phyloP scores from a whole-genome alignment of 2,329 filamentous ascomycete species.

The Rhynchosporium agropyri region DNA sequence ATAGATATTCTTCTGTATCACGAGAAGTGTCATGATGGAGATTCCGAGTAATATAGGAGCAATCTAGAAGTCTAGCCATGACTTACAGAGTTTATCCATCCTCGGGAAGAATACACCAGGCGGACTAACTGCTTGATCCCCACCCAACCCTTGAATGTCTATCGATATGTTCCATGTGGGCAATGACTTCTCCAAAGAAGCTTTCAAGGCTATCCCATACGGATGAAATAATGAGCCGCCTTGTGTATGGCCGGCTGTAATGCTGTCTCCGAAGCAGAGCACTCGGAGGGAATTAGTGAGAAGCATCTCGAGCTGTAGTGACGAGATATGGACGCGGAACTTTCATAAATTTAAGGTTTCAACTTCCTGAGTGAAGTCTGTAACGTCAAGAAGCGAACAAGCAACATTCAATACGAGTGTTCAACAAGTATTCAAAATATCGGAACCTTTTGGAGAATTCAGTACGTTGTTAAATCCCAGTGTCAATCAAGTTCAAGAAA shows the following conservation, averaged over 20 bases:
- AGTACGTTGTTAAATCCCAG: not conserved
- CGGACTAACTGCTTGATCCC: slow-evolving; percentile 51
- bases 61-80: not conserved
- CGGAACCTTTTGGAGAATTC: not conserved
- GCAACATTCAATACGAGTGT: too few species aligned
- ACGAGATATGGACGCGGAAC: not conserved
- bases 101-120: slow-evolving; percentile 37
- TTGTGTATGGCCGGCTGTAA: slow-evolving; percentile 58
- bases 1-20: not conserved
- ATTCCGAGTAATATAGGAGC: not conserved
- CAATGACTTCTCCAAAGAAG: slow-evolving; percentile 52
- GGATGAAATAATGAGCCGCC: slow-evolving; percentile 52
- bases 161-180: slow-evolving; percentile 47
- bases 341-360: too few species aligned
- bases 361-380: too few species aligned
- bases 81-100: slow-evolving; percentile 44
- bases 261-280: slow-evolving; percentile 42
- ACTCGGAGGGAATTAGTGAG: slow-evolving; percentile 32
- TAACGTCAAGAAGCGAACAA: too few species aligned
- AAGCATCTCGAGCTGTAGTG: slow-evolving; percentile 28
- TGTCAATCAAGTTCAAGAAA: not conserved
- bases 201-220: slow-evolving; percentile 54
- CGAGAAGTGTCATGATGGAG: not conserved
- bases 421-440: not conserved
- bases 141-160: slow-evolving; percentile 53